Evolutionary conservation across 2,329 filamentous ascomycete species (phyloP).

Genomic region (Penicillium oxalicum): DNA sequence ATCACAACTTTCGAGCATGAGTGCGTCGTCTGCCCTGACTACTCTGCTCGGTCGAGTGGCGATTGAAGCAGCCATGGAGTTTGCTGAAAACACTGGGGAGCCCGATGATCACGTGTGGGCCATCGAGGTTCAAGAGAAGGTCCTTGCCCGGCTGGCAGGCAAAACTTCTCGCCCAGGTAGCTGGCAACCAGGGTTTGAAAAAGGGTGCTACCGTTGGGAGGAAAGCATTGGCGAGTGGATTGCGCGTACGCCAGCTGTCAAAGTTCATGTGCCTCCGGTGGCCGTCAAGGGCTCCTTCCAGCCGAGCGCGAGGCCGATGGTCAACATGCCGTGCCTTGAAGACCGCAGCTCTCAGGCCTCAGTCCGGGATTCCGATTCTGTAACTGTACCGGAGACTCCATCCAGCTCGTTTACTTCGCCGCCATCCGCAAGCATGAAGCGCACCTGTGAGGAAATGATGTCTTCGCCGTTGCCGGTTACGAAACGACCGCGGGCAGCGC

Average conservation of each 20-base stretch:
- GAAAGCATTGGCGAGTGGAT: constrained; percentile 55
- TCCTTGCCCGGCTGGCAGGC: constrained; percentile 17
- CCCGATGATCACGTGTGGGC: constrained; percentile 37
- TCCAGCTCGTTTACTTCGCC: constrained; percentile 30
- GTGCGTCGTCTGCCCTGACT: constrained; percentile 19
- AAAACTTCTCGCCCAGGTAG: constrained; percentile 6
- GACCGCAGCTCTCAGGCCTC: constrained; percentile 21
- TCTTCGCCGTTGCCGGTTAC: constrained; percentile 12
- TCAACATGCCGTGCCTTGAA: constrained; percentile 19
- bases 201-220: constrained; percentile 46
- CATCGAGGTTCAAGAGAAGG: constrained; percentile 32
- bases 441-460: constrained; percentile 10
- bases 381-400: constrained; percentile 13
- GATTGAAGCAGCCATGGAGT: constrained; percentile 36
- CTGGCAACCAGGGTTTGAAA: constrained; percentile 13
- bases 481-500: constrained; percentile 23
- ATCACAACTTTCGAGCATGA: constrained; percentile 20
- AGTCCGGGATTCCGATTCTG: constrained; percentile 17
- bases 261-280: constrained; percentile 15
- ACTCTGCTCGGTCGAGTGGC: constrained; percentile 31
- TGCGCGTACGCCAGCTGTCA: constrained; percentile 41
- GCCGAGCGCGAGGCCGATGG: constrained; percentile 6
- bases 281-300: constrained; percentile 4
- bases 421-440: constrained; percentile 21
- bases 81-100: constrained; percentile 35